A percentile compares a stretch with the other conserved stretches of the same genome.
phyloP scores from a whole-genome alignment of 164 flowering plant genomes.

The Tetracentron sinense region DNA sequence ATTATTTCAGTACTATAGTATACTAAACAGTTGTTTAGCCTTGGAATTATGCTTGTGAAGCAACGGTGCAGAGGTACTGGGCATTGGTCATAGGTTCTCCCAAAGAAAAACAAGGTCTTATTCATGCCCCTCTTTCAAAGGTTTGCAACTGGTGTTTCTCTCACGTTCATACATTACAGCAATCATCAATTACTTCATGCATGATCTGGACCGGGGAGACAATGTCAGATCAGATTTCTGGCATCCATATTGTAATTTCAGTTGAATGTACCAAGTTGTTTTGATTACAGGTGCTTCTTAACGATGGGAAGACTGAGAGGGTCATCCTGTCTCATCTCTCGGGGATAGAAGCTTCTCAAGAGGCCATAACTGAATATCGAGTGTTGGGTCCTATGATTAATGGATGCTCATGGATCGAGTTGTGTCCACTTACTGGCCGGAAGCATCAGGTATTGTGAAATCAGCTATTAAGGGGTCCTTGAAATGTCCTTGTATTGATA shows the following conservation, averaged over 20 bases:
- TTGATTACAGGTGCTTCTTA: conserved; percentile 61
- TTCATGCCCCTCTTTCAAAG: conserved; percentile 82
- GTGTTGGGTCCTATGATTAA: conserved; percentile 85
- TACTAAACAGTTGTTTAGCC: conserved; percentile 35
- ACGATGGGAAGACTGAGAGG: conserved; percentile 88
- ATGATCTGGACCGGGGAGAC: background rate
- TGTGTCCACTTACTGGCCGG: conserved; percentile 64
- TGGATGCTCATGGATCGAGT: conserved; percentile 95
- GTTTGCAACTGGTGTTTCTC: conserved; percentile 23
- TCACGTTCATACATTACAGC: background rate
- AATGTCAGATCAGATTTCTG: no score
- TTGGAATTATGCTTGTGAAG: conserved; percentile 70
- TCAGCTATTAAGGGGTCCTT: background rate
- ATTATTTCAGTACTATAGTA: background rate
- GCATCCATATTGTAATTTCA: background rate
- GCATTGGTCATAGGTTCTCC: conserved; percentile 92
- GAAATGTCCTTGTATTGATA: background rate
- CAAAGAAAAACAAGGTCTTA: conserved; percentile 66
- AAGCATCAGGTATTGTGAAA: conserved; percentile 79
- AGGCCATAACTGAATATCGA: conserved; percentile 84
- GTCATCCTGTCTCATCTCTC: conserved; percentile 64
- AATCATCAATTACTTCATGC: no score
- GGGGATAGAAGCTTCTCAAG: conserved; percentile 64
- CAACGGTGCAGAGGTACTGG: conserved; percentile 72
- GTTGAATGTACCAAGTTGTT: background rate